Percentiles rank a stretch among this genome's conserved stretches.
Evolutionary conservation across 1,139 yeast genomes (phyloP).

Genomic region (Protomyces macrosporus): DNA sequence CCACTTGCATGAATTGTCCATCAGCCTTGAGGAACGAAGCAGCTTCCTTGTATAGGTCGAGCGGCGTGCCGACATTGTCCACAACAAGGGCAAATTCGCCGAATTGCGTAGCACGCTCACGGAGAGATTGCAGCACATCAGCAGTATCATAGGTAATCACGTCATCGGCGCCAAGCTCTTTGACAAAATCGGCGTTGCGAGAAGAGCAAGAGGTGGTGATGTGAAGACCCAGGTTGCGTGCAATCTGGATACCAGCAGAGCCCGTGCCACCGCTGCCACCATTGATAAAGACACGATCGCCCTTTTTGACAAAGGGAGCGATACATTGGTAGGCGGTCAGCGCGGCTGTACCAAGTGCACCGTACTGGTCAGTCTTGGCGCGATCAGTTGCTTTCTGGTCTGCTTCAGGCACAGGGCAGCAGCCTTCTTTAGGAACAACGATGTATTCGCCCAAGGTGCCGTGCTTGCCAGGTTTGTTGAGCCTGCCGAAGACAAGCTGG

Average conservation of each 20-base stretch:
- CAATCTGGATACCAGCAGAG: slow-evolving; percentile 22
- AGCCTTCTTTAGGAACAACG: not conserved
- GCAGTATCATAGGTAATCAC: slow-evolving; percentile 19
- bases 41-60: slow-evolving; percentile 6
- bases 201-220: slow-evolving; percentile 25
- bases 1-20: slow-evolving; percentile 24
- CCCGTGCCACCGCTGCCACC: slow-evolving; percentile 29
- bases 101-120: not conserved
- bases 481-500: slow-evolving; percentile 13
- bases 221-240: slow-evolving; percentile 17
- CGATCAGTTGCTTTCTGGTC: not conserved
- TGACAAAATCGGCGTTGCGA: slow-evolving; percentile 11
- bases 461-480: slow-evolving; percentile 1
- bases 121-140: slow-evolving; percentile 8
- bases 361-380: slow-evolving; percentile 14
- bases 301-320: slow-evolving; percentile 9
- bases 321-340: slow-evolving; percentile 26
- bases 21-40: slow-evolving; percentile 5
- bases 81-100: slow-evolving; percentile 25
- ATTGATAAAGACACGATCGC: slow-evolving; percentile 18
- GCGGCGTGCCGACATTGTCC: slow-evolving; percentile 25
- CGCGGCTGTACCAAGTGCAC: slow-evolving; percentile 25
- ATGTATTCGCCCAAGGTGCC: slow-evolving; percentile 19
- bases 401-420: slow-evolving; percentile 8
- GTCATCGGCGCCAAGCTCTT: slow-evolving; percentile 24